Evolutionary conservation across 768 basidiomycete species (phyloP).

Genomic region (Austroboletus eburneus): DNA sequence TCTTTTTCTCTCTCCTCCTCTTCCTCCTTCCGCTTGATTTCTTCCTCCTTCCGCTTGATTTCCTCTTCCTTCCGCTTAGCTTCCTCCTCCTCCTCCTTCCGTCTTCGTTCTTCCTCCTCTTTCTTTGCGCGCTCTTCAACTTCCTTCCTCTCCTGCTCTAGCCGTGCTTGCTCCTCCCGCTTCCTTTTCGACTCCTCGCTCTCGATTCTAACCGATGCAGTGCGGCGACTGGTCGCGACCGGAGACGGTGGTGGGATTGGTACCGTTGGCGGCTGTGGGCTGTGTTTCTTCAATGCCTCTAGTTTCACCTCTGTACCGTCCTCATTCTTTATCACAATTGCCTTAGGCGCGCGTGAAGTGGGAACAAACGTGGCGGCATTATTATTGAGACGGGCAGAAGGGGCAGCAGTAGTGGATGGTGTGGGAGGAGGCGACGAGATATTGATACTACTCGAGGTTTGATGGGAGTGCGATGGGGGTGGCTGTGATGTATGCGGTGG

Average conservation of each 20-base stretch:
- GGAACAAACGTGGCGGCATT: slow-evolving; percentile 69
- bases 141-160: slow-evolving; percentile 37
- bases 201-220: slow-evolving; percentile 56
- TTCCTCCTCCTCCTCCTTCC: slow-evolving; percentile 44
- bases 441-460: slow-evolving; percentile 42
- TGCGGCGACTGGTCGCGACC: slow-evolving; percentile 23
- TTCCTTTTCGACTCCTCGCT: slow-evolving; percentile 52
- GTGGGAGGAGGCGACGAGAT: slow-evolving; percentile 64
- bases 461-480: slow-evolving; percentile 37
- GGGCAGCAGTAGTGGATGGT: slow-evolving; percentile 47
- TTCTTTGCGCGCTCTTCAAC: slow-evolving; percentile 35
- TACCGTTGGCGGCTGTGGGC: slow-evolving; percentile 37
- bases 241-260: slow-evolving; percentile 38
- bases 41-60: slow-evolving; percentile 37
- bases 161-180: slow-evolving; percentile 42
- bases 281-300: slow-evolving; percentile 48
- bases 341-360: slow-evolving; percentile 33
- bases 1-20: slow-evolving; percentile 43
- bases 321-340: slow-evolving; percentile 56
- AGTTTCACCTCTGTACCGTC: slow-evolving; percentile 65
- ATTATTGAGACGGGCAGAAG: slow-evolving; percentile 49
- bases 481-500: slow-evolving; percentile 46
- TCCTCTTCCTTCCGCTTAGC: slow-evolving; percentile 22
- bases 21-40: slow-evolving; percentile 40
- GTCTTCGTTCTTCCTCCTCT: slow-evolving; percentile 34